phyloP scores from a whole-genome alignment of 192 early-diverging fungal species.

The Coemansia sp. region DNA sequence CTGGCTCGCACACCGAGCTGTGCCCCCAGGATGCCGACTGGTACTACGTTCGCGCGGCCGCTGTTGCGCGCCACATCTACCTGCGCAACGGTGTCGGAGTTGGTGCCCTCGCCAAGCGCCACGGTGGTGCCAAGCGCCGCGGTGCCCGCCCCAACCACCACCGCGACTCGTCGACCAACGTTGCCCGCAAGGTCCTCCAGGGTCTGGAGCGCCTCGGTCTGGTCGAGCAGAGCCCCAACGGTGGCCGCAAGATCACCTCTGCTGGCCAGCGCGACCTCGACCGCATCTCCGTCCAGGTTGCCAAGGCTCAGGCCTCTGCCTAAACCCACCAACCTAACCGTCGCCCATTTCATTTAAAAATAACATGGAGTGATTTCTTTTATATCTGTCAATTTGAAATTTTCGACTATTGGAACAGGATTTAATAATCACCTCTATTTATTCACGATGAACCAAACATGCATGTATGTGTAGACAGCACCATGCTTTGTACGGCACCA shows the following conservation, averaged over 20 bases:
- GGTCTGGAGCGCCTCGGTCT: conserved; percentile 98
- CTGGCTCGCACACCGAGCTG: conserved; percentile 94
- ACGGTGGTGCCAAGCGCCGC: conserved; percentile 90
- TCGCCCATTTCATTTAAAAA: too few relatives aligned
- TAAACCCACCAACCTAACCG: too few relatives aligned
- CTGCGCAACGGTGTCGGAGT: conserved; percentile 85
- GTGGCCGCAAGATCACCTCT: conserved; percentile 93
- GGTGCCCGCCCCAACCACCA: conserved; percentile 92
- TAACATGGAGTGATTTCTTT: too few relatives aligned
- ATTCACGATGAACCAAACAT: too few relatives aligned
- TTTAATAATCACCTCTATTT: too few relatives aligned
- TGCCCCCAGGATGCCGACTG: conserved; percentile 98
- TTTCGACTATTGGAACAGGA: too few relatives aligned
- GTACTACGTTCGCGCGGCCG: conserved; percentile 97
- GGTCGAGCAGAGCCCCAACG: conserved; percentile 85
- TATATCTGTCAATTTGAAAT: too few relatives aligned
- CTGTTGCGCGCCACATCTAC: conserved; percentile 98
- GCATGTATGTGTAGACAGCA: too few relatives aligned
- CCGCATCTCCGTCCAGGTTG: conserved; percentile 81
- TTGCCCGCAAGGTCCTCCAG: conserved; percentile 95
- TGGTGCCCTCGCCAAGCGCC: conserved; percentile 89
- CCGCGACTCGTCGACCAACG: conserved; percentile 81
- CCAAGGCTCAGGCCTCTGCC: conserved; percentile 38
- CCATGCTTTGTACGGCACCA: too few relatives aligned
- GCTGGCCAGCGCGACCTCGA: conserved; percentile 99